Evolutionary conservation across 305 asterid genomes (phyloP).

Genomic region (Fraxinus baroniana): DNA sequence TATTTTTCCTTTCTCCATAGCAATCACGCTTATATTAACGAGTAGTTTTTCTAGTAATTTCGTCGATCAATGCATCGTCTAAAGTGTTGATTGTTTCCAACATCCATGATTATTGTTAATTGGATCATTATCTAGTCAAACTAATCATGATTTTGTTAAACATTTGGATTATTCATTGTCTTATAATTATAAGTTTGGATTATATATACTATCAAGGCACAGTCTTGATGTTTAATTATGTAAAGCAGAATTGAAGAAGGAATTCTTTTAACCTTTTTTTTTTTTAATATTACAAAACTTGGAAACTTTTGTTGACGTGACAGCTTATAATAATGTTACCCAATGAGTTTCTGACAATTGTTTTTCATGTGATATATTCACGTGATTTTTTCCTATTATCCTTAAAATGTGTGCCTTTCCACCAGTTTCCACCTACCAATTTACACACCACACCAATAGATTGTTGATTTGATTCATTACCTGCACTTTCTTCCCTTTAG

Average conservation of each 20-base stretch:
- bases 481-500: neutral
- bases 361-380: slow-evolving; percentile 32
- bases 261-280: neutral
- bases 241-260: slow-evolving; percentile 19
- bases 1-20: neutral
- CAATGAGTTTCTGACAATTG: slow-evolving; percentile 29
- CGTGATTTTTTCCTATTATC: slow-evolving; percentile 25
- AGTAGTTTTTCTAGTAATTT: neutral
- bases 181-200: slow-evolving; percentile 13
- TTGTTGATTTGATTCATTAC: neutral
- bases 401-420: neutral
- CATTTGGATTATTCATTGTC: neutral
- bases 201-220: slow-evolving; percentile 7
- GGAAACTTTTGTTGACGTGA: slow-evolving; percentile 36
- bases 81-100: neutral
- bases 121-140: neutral
- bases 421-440: neutral
- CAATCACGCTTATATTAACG: neutral
- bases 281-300: slow-evolving; percentile 9
- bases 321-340: slow-evolving; percentile 29
- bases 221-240: slow-evolving; percentile 16
- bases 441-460: neutral
- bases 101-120: neutral
- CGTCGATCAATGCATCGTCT: neutral
- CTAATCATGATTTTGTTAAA: neutral